Conservation (phyloP, 1,139 yeast species). For the Yamadazyma atlantica region DNA sequence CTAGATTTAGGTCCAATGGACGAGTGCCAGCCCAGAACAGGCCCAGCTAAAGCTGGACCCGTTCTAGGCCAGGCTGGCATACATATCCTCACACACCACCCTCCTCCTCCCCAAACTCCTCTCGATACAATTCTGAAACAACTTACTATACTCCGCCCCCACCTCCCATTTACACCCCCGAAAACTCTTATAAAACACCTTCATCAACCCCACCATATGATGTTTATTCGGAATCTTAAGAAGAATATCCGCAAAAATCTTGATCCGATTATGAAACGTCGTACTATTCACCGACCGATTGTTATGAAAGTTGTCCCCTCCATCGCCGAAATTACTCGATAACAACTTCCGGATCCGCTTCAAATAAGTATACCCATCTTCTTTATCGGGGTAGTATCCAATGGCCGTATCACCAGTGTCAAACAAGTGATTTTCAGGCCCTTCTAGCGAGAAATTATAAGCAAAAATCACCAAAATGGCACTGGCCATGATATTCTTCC, state of each 20-base stretch:
- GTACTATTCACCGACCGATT: conserved; percentile 6
- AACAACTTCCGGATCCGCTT: conserved; percentile 37
- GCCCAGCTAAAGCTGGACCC: too few relatives aligned
- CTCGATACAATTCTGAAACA: conserved; percentile 51
- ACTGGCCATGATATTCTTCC: conserved; percentile 56
- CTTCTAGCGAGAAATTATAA: conserved; percentile 50
- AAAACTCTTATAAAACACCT: conserved; percentile 38
- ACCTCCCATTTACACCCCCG: conserved; percentile 52
- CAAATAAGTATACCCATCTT: conserved; percentile 37
- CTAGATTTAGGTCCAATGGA: too few relatives aligned
- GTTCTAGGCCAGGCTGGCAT: too few relatives aligned
- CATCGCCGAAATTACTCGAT: conserved; percentile 4
- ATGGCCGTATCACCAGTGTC: background rate
- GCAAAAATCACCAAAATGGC: conserved; percentile 59
- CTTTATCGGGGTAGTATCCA: conserved; percentile 23
- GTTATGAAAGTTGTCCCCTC: conserved; percentile 7
- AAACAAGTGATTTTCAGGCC: conserved; percentile 49
- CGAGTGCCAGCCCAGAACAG: too few relatives aligned
- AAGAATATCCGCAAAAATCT: conserved; percentile 16
- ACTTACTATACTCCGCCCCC: conserved; percentile 52
- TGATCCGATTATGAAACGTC: conserved; percentile 16
- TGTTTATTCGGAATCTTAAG: conserved; percentile 19
- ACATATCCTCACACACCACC: conserved; percentile 52
- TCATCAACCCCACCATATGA: conserved; percentile 48
- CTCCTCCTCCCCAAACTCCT: conserved; percentile 49